Conservation (phyloP, 129 eudicot species). For the Tagetes erecta region DNA sequence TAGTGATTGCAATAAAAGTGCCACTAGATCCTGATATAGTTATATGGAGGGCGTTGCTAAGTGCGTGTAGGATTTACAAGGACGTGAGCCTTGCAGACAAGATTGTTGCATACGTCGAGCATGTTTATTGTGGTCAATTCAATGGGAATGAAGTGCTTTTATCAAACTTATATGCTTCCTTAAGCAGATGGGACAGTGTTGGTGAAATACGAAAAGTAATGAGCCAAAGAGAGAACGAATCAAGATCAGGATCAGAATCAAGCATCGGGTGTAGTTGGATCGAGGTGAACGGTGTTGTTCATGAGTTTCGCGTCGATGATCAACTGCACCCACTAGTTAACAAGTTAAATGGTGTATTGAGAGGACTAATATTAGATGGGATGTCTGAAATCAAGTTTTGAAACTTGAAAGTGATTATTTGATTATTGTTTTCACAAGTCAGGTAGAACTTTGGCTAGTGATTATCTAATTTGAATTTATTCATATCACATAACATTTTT, state of each 20-base stretch:
- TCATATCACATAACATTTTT: not conserved
- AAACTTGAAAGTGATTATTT: not conserved
- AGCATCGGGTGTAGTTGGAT: conserved; percentile 86
- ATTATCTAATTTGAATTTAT: not conserved
- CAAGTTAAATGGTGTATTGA: conserved; percentile 48
- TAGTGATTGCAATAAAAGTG: conserved; percentile 59
- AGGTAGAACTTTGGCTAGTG: not conserved
- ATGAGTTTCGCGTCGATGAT: conserved; percentile 86
- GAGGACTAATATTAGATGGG: conserved; percentile 37
- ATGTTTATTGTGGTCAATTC: conserved; percentile 31
- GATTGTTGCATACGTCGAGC: conserved; percentile 43
- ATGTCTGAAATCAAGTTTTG: not conserved
- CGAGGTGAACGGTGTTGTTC: conserved; percentile 68
- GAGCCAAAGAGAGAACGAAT: conserved; percentile 41
- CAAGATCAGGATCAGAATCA: conserved; percentile 20
- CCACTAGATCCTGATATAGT: conserved; percentile 58
- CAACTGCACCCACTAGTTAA: conserved; percentile 50
- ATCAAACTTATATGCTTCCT: conserved; percentile 73
- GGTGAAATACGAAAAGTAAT: conserved; percentile 46
- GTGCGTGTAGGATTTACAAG: conserved; percentile 72
- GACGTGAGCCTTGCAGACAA: conserved; percentile 54
- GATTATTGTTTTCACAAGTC: not conserved
- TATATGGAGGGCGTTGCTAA: conserved; percentile 81
- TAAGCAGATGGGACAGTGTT: conserved; percentile 75
- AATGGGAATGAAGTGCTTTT: conserved; percentile 56